Conservation (phyloP, 345 rosid genomes). For the Passiflora organensis region DNA sequence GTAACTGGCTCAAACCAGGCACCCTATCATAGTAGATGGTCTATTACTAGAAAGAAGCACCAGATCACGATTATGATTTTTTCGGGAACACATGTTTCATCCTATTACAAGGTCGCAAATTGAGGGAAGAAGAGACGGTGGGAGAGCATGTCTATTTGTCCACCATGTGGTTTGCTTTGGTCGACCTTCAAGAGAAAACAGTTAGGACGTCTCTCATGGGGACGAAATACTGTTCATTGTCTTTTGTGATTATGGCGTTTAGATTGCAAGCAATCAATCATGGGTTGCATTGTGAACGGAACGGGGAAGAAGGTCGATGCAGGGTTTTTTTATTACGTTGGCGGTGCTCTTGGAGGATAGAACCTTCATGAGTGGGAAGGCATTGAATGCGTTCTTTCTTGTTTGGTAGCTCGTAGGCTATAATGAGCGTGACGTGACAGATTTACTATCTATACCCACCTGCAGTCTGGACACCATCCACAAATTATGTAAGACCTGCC, state of each 20-base stretch:
- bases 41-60: slow-evolving; percentile 77
- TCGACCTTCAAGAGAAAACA: slow-evolving; percentile 94
- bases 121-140: slow-evolving; percentile 98
- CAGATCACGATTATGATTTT: slow-evolving; percentile 81
- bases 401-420: not conserved
- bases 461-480: not conserved
- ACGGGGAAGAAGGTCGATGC: slow-evolving; percentile 99
- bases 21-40: slow-evolving; percentile 90
- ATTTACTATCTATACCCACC: not conserved
- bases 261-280: slow-evolving; percentile 51
- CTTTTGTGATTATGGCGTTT: not conserved
- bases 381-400: slow-evolving; percentile 21
- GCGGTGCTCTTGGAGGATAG: slow-evolving; percentile 96
- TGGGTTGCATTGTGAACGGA: slow-evolving; percentile 99
- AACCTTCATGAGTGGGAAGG: slow-evolving; percentile 97
- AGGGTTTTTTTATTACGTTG: slow-evolving; percentile 93
- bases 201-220: slow-evolving; percentile 93
- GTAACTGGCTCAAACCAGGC: slow-evolving; percentile 77
- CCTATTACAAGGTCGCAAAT: slow-evolving; percentile 93
- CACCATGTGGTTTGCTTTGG: slow-evolving; percentile 91
- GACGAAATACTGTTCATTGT: slow-evolving; percentile 14
- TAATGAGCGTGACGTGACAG: not conserved
- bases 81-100: slow-evolving; percentile 86
- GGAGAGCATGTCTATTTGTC: slow-evolving; percentile 93
- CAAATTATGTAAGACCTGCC: too few species aligned